A percentile compares a stretch with the other conserved stretches of the same genome.
Evolutionary conservation across 257 asterid genomes (phyloP).

Genomic region (Solanum clarkiae): DNA sequence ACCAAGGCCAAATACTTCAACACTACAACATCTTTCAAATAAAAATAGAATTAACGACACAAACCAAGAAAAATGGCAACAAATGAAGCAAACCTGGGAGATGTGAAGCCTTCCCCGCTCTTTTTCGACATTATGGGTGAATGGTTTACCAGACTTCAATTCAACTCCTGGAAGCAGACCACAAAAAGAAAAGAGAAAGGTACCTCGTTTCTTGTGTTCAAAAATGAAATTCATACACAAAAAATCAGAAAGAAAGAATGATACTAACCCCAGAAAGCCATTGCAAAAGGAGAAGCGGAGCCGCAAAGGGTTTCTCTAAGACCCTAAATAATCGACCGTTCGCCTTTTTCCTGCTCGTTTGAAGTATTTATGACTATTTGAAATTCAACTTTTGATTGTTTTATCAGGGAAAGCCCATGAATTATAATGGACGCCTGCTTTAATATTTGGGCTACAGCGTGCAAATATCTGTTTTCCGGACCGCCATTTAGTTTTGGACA

Average conservation of each 20-base stretch:
- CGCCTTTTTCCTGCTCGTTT: background rate
- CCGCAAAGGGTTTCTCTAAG: constrained; percentile 4
- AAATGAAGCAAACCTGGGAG: constrained; percentile 52
- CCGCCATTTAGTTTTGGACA: no score
- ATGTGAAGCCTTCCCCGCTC: constrained; percentile 66
- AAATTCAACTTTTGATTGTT: no score
- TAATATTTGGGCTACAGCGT: no score
- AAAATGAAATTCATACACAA: background rate
- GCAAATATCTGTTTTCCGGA: no score
- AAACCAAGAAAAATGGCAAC: background rate
- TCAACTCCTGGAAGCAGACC: constrained; percentile 44
- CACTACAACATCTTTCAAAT: background rate
- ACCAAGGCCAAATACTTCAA: background rate
- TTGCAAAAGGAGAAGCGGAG: background rate
- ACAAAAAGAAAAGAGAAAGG: background rate
- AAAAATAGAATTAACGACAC: background rate
- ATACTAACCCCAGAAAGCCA: constrained; percentile 37
- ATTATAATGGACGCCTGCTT: no score
- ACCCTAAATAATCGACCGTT: constrained; percentile 10
- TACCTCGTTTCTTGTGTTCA: background rate
- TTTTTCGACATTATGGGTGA: constrained; percentile 22
- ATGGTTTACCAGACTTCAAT: constrained; percentile 61
- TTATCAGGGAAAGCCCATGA: no score
- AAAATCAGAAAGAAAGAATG: background rate
- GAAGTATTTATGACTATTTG: background rate